A percentile compares a stretch with the other conserved stretches of the same genome.
phyloP scores from a whole-genome alignment of 2,329 filamentous ascomycete genomes.

The Botryosphaeria dothidea region DNA sequence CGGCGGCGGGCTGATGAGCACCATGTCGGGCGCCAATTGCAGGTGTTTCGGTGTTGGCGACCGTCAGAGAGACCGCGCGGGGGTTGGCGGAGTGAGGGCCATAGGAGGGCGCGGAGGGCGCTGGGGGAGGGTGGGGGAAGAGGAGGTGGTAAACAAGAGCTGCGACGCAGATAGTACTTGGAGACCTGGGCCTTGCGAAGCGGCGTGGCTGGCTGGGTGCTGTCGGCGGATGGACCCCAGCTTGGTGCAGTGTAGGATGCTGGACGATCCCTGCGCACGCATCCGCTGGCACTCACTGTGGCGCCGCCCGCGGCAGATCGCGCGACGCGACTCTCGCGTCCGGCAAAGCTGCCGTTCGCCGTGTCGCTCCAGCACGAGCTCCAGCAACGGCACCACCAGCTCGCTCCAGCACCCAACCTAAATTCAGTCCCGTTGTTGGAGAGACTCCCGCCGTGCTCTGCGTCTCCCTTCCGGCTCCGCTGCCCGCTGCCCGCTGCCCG shows the following conservation, averaged over 20 bases:
- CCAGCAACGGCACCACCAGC: constrained; percentile 15
- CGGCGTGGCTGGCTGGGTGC: constrained; percentile 12
- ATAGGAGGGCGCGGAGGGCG: constrained; percentile 15
- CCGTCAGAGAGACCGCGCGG: constrained; percentile 14
- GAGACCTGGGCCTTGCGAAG: not conserved
- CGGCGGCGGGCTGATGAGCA: constrained; percentile 76
- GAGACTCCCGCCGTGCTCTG: not conserved
- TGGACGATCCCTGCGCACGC: not conserved
- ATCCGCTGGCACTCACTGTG: constrained; percentile 7
- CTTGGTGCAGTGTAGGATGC: constrained; percentile 4
- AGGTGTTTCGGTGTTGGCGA: constrained; percentile 13
- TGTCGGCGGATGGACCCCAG: constrained; percentile 16
- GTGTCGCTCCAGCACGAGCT: constrained; percentile 22
- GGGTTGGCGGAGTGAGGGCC: constrained; percentile 4
- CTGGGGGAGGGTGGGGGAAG: not conserved
- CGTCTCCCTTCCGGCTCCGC: not conserved
- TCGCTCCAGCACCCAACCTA: not conserved
- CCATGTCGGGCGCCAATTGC: constrained; percentile 60
- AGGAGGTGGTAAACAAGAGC: constrained; percentile 13
- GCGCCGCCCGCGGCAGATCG: constrained; percentile 9
- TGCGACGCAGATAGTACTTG: constrained; percentile 11
- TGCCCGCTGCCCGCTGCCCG: not conserved
- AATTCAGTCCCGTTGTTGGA: not conserved
- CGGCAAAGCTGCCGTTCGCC: constrained; percentile 19
- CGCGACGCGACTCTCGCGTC: constrained; percentile 10